Base-by-base conservation (phyloP, 1,284 basidiomycete genomes). In the Gymnopus androsaceus region DNA sequence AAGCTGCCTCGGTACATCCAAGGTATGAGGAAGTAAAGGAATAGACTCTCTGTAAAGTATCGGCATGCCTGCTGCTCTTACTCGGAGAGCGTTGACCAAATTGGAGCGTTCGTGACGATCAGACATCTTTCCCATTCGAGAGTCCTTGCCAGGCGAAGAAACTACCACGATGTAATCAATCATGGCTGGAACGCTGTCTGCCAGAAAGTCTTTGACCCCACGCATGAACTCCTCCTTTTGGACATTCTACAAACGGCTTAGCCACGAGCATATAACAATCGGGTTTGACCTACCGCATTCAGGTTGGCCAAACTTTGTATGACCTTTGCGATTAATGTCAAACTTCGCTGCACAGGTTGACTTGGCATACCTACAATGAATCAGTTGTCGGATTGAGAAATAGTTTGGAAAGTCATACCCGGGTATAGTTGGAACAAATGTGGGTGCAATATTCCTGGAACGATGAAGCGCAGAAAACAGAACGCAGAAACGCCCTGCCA, bases 401-500 rank as follows among this genome's bases (percentile, higher is more conserved):
- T n/a, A 40, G 50, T 12, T 40, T 33, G 17, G 12, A 23, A 42
- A 45, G 14, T 66, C 74, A 30, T 68, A 89, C 89, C 90, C 68
- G 85, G 80, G 61, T 79, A 84, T 34, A 92, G 72, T 14, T 88
- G 87, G 64, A 89, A 90, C 6, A 90, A 69, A 70, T 92, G 89
- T 5, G 90, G 90, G 67, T 89, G 80, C 19, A 92, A 75, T 54
- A 92, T 87, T 23, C 87, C 88, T 40, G 90, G 90, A 17, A 90
- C 87, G 63, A 94, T 86, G 69, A 94, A 92, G 44, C 91, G 82
- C 34, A 94, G 76, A 68, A 94, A 94, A 65, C 88, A 84, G 68
- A 94, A 94, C 0, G 91, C 91, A 38, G 88, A 90, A 41, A 94
- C 88, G 64, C 87, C 86, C 68, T 92, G 90, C 80, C 82, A 86